Percentiles rank a stretch among this genome's conserved stretches.
Evolutionary conservation across 2,329 filamentous ascomycete species (phyloP).

Genomic region (Tolypocladium album): DNA sequence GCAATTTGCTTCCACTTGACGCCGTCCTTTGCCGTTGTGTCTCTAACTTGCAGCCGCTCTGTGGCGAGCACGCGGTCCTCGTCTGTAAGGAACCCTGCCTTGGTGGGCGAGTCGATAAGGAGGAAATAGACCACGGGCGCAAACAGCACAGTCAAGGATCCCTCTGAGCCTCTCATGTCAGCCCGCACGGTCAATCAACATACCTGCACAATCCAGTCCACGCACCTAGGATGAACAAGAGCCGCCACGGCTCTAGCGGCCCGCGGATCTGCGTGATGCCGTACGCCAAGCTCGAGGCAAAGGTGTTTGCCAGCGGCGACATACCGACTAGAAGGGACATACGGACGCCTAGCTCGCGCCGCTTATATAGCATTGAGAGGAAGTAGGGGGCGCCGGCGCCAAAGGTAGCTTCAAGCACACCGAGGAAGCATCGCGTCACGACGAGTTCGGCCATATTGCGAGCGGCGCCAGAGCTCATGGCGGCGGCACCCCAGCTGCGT

Average conservation of each 20-base stretch:
- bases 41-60: conserved; percentile 8
- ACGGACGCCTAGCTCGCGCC: conserved; percentile 18
- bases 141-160: conserved; percentile 16
- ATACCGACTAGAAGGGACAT: conserved; percentile 15
- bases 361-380: conserved; percentile 21
- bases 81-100: conserved; percentile 15
- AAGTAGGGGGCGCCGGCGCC: conserved; percentile 17
- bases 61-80: conserved; percentile 14
- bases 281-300: conserved; percentile 21
- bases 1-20: conserved; percentile 19
- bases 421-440: conserved; percentile 13
- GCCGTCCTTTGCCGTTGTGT: conserved; percentile 4
- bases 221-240: conserved; percentile 18
- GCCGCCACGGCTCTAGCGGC: conserved; percentile 15
- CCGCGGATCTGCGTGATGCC: conserved; percentile 17
- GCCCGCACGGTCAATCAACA: not conserved
- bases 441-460: conserved; percentile 10
- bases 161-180: conserved; percentile 5
- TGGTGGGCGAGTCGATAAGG: conserved; percentile 18
- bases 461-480: conserved; percentile 9
- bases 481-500: conserved; percentile 6
- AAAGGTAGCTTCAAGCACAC: conserved; percentile 15
- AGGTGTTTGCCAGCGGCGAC: conserved; percentile 20
- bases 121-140: conserved; percentile 17
- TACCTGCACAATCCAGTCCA: rapidly evolving